Conservation (phyloP, 352 stramenopile genomes). For the Hyaloperonospora arabidopsidis region DNA sequence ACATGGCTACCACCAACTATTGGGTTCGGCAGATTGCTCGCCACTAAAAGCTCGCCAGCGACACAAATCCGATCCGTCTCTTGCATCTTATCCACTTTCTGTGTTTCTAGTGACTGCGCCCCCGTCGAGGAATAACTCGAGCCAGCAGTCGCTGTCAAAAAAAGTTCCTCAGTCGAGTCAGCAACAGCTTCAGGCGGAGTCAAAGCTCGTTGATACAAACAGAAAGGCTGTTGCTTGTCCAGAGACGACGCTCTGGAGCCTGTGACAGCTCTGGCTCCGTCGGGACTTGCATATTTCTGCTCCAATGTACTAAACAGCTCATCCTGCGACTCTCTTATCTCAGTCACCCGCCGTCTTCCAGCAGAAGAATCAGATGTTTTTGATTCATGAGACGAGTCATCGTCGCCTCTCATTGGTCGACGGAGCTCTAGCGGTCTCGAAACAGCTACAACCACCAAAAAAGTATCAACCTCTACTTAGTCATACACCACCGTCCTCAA, state of each 20-base stretch:
- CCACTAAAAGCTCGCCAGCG: not conserved
- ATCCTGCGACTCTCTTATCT: slow-evolving; percentile 43
- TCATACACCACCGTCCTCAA: not conserved
- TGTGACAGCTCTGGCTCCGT: slow-evolving; percentile 7
- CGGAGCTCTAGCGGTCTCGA: slow-evolving; percentile 53
- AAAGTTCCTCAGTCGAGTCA: slow-evolving; percentile 3
- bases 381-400: not conserved
- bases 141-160: slow-evolving; percentile 6
- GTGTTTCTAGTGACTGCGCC: slow-evolving; percentile 14
- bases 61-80: slow-evolving; percentile 6
- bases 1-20: no score
- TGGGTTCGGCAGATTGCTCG: slow-evolving; percentile 4
- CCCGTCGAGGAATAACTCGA: slow-evolving; percentile 18
- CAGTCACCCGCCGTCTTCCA: slow-evolving; percentile 10
- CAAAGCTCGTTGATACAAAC: not conserved
- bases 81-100: slow-evolving; percentile 12
- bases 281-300: slow-evolving; percentile 43
- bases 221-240: not conserved
- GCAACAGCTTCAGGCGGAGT: not conserved
- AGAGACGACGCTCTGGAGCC: not conserved
- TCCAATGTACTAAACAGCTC: slow-evolving; percentile 51
- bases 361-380: slow-evolving; percentile 1
- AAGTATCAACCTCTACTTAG: slow-evolving; percentile 2
- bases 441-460: slow-evolving; percentile 10
- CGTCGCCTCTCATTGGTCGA: slow-evolving; percentile 12